Base-by-base conservation (phyloP, 2,329 filamentous ascomycete species). In the Pseudocercospora fijiensis region DNA sequence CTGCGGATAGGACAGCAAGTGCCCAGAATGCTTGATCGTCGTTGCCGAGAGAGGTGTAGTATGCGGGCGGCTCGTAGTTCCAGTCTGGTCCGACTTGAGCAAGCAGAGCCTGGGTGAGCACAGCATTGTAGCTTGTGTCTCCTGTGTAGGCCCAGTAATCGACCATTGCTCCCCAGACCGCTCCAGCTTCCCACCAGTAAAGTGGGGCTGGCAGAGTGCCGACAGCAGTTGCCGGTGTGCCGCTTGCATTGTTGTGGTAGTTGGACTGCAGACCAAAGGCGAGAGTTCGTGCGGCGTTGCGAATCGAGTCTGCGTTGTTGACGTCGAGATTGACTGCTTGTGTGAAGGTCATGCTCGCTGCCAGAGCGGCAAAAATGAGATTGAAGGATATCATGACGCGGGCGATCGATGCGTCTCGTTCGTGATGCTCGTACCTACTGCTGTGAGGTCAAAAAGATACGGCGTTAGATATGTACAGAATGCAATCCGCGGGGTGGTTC, bases 21-120 rank as follows among this genome's bases (percentile, higher is more conserved):
- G 85, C 90, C 91, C 91, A 96, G 78, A 95, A 94, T 5, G 90
- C 88, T 81, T 88, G 83, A 68, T 86, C 83, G 66, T 86, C 83
- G 67, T 85, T 85, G 11, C 78, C 78, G 11, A 76, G 68, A 20
- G 71, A 73, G 11, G 63, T 51, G 67, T 68, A 72, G 65, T 78
- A 76, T 4, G 73, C 73, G 1, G 72, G 73, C 37, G 79, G 74
- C 67, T 82, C 76, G 69, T 78, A 79, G 71, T 80, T 75, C 60
- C 79, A 77, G 49, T 77, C 70, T 1, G 77, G 76, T 9, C 78
- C 76, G 26, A 75, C 74, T 67, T 79, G 79, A 26, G 75, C 72
- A 18, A 76, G 77, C 77, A 80, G 77, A 78, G 74, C 76, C 56
- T 78, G 73, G 27, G 76, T 80, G 10, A 79, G 74, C 22, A 75